Conservation (phyloP, 1,139 yeast genomes). For the Suhomyces bribrorum region DNA sequence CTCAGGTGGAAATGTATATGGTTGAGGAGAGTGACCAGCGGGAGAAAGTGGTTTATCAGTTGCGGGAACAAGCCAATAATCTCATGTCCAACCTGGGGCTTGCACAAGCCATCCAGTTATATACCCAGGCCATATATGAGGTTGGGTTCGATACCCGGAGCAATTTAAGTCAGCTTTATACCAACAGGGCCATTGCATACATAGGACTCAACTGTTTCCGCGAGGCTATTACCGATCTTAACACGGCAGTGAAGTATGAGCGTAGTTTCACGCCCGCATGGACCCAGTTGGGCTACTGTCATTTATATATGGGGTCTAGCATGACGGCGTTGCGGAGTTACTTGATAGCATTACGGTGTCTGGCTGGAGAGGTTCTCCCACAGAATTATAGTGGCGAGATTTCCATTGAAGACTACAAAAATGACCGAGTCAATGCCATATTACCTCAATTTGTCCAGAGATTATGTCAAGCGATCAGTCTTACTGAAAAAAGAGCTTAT, state of each 20-base stretch:
- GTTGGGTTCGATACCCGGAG: conserved; percentile 19
- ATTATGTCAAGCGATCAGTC: conserved; percentile 35
- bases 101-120: conserved; percentile 44
- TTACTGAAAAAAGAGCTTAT: conserved; percentile 43
- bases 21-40: neutral
- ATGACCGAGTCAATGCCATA: conserved; percentile 24
- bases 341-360: conserved; percentile 31
- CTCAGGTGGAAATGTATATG: conserved; percentile 4
- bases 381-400: conserved; percentile 15
- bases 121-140: conserved; percentile 39
- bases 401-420: conserved; percentile 25
- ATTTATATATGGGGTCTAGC: conserved; percentile 44
- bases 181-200: conserved; percentile 46
- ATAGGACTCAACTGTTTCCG: conserved; percentile 46
- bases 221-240: conserved; percentile 44
- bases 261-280: conserved; percentile 45
- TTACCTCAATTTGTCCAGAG: conserved; percentile 46
- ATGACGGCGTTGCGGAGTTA: conserved; percentile 38
- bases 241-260: conserved; percentile 34
- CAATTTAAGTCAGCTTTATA: conserved; percentile 36
- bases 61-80: conserved; percentile 47
- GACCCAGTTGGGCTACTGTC: conserved; percentile 50
- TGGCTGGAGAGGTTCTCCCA: conserved; percentile 38
- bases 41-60: conserved; percentile 16
- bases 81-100: conserved; percentile 39